A percentile compares a stretch with the other conserved stretches of the same genome.
These are phyloP conservation scores for Aspergillus egyptiacus DNA, from an alignment of 495 filamentous ascomycete genomes.

Conservation along the genomic window DNA sequence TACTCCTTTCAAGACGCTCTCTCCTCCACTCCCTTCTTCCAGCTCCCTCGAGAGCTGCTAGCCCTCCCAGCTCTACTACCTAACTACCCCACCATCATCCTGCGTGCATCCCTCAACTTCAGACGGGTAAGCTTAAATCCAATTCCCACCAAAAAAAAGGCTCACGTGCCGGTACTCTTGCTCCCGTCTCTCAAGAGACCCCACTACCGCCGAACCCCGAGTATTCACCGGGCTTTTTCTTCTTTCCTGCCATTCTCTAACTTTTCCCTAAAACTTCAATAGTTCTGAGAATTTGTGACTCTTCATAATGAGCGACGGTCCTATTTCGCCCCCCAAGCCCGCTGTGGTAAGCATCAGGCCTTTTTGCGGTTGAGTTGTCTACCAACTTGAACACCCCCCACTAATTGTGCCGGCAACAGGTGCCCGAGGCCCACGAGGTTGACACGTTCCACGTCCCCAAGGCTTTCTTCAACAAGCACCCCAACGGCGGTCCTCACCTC, in stretches of 20 bases:
- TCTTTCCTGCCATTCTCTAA: constrained; percentile 1
- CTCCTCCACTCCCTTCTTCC: constrained; percentile 3
- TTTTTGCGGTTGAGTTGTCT: background rate
- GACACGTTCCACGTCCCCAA: constrained; percentile 70
- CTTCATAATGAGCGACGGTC: constrained; percentile 60
- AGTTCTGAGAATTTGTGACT: constrained; percentile 2
- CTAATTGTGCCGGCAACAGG: constrained; percentile 23
- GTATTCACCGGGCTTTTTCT: background rate
- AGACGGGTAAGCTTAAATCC: constrained; percentile 17
- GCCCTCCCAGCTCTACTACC: constrained; percentile 3
- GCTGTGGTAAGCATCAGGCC: constrained; percentile 53
- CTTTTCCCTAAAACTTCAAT: background rate
- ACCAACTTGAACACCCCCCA: background rate
- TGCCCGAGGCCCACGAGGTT: constrained; percentile 74
- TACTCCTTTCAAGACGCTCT: background rate
- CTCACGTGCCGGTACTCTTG: constrained; percentile 13
- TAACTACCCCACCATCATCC: constrained; percentile 4
- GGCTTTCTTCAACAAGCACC: constrained; percentile 64
- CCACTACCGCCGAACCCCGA: background rate
- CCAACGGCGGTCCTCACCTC: constrained; percentile 60
- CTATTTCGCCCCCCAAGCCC: constrained; percentile 46
- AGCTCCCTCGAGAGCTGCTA: background rate
- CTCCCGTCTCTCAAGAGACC: background rate
- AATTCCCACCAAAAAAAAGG: constrained; percentile 1
- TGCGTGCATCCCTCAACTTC: no score